A percentile compares a stretch with the other conserved stretches of the same genome.
phyloP scores from a whole-genome alignment of 2,329 filamentous ascomycete species.

The Aspergillus pseudotamarii region DNA sequence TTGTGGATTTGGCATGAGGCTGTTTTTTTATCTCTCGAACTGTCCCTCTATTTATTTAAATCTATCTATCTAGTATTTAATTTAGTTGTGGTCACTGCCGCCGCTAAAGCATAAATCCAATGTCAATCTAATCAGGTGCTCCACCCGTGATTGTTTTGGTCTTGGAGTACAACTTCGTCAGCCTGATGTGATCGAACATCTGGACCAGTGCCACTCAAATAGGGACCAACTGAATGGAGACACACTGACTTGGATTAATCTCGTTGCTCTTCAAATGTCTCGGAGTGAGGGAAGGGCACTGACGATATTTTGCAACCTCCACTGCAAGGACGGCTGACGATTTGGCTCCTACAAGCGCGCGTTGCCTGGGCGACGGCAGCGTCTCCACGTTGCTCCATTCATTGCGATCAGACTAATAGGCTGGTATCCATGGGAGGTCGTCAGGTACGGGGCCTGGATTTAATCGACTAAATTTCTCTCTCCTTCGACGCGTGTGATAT shows the following conservation, averaged over 20 bases:
- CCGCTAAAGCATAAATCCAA: background rate
- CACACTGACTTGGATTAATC: background rate
- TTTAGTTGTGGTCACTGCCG: background rate
- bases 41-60: background rate
- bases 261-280: background rate
- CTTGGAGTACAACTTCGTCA: background rate
- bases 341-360: background rate
- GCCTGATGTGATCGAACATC: background rate
- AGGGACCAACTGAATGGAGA: background rate
- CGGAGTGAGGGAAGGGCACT: background rate
- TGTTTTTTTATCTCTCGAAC: background rate
- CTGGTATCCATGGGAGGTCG: background rate
- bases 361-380: conserved; percentile 5
- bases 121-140: background rate
- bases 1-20: background rate
- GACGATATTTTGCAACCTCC: background rate
- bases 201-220: background rate
- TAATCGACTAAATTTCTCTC: background rate
- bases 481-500: background rate
- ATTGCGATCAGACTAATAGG: conserved; percentile 4
- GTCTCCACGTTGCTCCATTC: conserved; percentile 5
- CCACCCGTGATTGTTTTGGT: background rate
- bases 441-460: conserved; percentile 2
- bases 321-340: background rate
- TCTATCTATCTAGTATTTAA: background rate